phyloP scores from a whole-genome alignment of 257 asterid species.

The Gentiana macrophylla region DNA sequence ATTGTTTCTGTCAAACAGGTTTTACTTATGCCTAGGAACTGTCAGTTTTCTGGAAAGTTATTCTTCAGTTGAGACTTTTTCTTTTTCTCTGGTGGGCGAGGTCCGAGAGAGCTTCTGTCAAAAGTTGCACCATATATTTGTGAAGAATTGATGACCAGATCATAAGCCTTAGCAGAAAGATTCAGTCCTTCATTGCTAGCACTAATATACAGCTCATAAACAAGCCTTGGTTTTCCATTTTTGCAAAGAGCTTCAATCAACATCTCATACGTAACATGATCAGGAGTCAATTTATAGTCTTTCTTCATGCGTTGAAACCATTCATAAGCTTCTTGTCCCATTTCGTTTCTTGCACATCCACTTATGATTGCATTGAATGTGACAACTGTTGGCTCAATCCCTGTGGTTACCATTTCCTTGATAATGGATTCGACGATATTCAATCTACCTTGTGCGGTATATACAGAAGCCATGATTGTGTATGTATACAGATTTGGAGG shows the following conservation, averaged over 20 bases:
- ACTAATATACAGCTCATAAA: conserved; percentile 58
- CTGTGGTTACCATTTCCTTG: conserved; percentile 43
- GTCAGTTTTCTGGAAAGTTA: conserved; percentile 43
- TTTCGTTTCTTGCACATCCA: conserved; percentile 36
- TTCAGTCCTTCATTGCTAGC: conserved; percentile 51
- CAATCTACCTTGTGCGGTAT: conserved; percentile 53
- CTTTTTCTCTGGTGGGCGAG: conserved; percentile 54
- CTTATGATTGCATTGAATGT: conserved; percentile 90
- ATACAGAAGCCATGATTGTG: conserved; percentile 83
- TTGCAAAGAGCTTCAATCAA: conserved; percentile 62
- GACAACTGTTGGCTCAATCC: conserved; percentile 73
- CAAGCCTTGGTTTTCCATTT: conserved; percentile 84
- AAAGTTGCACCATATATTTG: conserved; percentile 38
- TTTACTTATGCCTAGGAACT: conserved; percentile 48
- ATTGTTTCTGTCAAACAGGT: conserved; percentile 36
- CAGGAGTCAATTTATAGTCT: conserved; percentile 37
- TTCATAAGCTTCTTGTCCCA: conserved; percentile 51
- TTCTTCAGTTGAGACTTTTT: conserved; percentile 38
- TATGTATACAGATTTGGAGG: conserved; percentile 72
- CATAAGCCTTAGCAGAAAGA: conserved; percentile 71
- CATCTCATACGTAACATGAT: conserved; percentile 66
- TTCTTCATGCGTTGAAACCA: conserved; percentile 71
- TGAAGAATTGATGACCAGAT: conserved; percentile 41
- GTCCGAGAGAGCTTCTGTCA: conserved; percentile 44
- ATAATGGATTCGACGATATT: conserved; percentile 49